phyloP scores from a whole-genome alignment of 805 yeast species.

The Yamadazyma akitaensis region DNA sequence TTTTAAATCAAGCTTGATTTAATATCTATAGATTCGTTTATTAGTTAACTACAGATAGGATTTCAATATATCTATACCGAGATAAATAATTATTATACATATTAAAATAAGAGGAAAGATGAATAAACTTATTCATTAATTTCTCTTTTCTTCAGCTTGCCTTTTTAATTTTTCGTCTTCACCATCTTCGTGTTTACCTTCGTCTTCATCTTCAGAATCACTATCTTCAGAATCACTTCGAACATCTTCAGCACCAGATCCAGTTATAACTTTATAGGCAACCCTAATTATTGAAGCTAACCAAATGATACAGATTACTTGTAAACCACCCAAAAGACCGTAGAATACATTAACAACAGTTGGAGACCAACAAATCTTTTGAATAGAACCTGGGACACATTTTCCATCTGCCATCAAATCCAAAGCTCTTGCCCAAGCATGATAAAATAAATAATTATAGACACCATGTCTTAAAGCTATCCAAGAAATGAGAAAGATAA shows the following conservation, averaged over 20 bases:
- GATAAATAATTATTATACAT: conserved; percentile 7
- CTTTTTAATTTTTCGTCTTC: conserved; percentile 12
- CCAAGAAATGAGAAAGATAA: conserved; percentile 68
- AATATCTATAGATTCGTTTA: background rate
- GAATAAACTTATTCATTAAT: background rate
- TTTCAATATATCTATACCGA: background rate
- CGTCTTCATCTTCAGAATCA: conserved; percentile 25
- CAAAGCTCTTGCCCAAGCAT: conserved; percentile 45
- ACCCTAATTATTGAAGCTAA: conserved; percentile 69
- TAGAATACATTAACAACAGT: conserved; percentile 46
- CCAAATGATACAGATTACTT: conserved; percentile 68
- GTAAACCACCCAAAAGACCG: conserved; percentile 59
- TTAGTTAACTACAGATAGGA: background rate
- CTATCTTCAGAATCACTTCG: conserved; percentile 78
- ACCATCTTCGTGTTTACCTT: conserved; percentile 14
- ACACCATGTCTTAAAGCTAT: conserved; percentile 67
- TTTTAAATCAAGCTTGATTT: conserved; percentile 22
- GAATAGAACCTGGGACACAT: conserved; percentile 35
- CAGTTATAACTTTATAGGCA: conserved; percentile 64
- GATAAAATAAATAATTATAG: conserved; percentile 64
- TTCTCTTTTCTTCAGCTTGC: conserved; percentile 4
- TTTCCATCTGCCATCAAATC: conserved; percentile 39
- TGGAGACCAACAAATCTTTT: conserved; percentile 51
- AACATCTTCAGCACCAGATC: conserved; percentile 79
- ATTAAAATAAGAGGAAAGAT: background rate